Conservation (phyloP, 495 filamentous ascomycete species). For the Parathielavia appendiculata region DNA sequence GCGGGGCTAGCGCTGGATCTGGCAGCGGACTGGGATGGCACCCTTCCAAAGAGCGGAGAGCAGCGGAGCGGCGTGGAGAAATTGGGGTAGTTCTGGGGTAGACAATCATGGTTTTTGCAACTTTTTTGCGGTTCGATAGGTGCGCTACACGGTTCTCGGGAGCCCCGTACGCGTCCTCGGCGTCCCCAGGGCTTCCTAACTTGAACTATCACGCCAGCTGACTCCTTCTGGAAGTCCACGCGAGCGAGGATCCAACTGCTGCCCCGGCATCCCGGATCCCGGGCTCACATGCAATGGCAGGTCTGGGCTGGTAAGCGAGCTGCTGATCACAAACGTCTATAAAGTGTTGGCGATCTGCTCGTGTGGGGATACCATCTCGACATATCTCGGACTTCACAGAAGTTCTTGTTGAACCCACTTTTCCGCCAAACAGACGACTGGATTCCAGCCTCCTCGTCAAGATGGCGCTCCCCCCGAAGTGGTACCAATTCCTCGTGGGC, state of each 20-base stretch:
- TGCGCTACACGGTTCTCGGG: neutral
- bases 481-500: slow-evolving; percentile 13
- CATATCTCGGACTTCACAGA: neutral
- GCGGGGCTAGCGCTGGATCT: neutral
- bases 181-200: neutral
- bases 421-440: neutral
- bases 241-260: too few relatives aligned
- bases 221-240: neutral
- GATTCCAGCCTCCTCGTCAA: neutral
- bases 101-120: neutral
- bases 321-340: neutral
- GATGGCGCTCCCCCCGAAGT: slow-evolving; percentile 7
- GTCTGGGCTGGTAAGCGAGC: neutral
- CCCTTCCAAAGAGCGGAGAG: neutral
- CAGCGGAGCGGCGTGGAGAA: neutral
- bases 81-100: neutral
- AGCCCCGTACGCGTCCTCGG: neutral
- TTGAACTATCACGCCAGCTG: neutral
- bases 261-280: too few relatives aligned
- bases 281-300: neutral
- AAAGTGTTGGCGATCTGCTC: slow-evolving; percentile 2
- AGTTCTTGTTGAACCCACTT: too few relatives aligned
- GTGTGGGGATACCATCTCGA: neutral
- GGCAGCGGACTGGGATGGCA: neutral
- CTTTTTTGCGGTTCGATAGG: neutral